Base-by-base conservation (phyloP, 176 grass and related monocot species). In the Cymbopogon citratus region DNA sequence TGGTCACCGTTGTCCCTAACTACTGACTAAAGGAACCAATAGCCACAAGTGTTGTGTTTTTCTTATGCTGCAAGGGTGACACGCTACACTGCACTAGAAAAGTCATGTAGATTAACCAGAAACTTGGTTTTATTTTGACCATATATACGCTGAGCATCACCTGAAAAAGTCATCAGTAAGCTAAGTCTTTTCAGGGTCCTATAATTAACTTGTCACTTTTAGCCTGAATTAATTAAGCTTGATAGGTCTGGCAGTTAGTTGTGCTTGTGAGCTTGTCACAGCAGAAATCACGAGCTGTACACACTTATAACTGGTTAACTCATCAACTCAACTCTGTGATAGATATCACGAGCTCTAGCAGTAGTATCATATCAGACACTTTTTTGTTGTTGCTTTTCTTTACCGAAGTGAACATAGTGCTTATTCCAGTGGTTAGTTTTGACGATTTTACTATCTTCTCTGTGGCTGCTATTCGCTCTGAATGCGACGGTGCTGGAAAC, bases 361-460 rank as follows among this genome's bases (percentile, higher is more conserved):
- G 48, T 13, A 49, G 14, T 56, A n/a, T 56, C 19, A n/a, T 45
- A 38, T 61, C 11, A 63, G 23, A 43, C 11, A 18, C 46, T 69
- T 69, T 36, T 41, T 80, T 56, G 18, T 56, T 56, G 19, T 21
- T 75, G 1, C 13, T 1, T 39, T 6, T n/a, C n/a, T n/a, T 74
- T 66, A 59, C 1, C 21, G 23, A 11, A 15, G 21, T 61, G 7
- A 10, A 3, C 5, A 61, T 46, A 78, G 81, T 73, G 71, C 26
- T 84, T 48, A 1, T 51, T 7, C 21, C 68, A 63, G 15, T 2
- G 57, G 23, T 88, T 81, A 7, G n/a, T 26, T 49, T 72, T 87
- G 62, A 88, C 69, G 5, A 60, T 66, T 83, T 85, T 83, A 7
- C 45, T 36, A 41, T 76, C 61, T 45, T 45, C 49, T 19, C 65